phyloP scores from a whole-genome alignment of 2,329 filamentous ascomycete species.

The Stemphylium beticola region DNA sequence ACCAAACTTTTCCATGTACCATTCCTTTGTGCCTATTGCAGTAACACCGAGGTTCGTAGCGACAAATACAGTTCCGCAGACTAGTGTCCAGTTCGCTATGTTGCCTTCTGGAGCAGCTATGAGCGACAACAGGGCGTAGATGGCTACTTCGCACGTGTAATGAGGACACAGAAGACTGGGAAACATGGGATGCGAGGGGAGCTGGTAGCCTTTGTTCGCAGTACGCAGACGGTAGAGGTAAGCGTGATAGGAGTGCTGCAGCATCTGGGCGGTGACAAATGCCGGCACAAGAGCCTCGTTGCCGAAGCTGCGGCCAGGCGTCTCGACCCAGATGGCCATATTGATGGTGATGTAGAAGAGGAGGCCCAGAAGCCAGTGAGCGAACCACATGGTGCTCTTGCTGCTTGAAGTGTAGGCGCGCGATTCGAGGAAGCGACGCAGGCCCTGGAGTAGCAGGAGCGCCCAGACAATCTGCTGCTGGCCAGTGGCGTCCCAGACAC shows the following conservation, averaged over 20 bases:
- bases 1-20: constrained; percentile 45
- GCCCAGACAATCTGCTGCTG: constrained; percentile 72
- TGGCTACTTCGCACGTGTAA: constrained; percentile 84
- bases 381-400: constrained; percentile 80
- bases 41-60: constrained; percentile 80
- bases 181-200: constrained; percentile 78
- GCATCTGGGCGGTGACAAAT: constrained; percentile 71
- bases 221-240: constrained; percentile 53
- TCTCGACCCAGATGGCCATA: constrained; percentile 84
- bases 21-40: constrained; percentile 75
- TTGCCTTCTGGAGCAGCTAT: constrained; percentile 72
- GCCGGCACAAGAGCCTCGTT: constrained; percentile 64
- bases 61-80: constrained; percentile 75
- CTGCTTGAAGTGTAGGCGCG: constrained; percentile 70
- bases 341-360: constrained; percentile 77
- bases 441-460: constrained; percentile 77
- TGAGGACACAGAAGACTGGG: constrained; percentile 79
- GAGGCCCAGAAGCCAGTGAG: constrained; percentile 81
- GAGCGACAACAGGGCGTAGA: constrained; percentile 81
- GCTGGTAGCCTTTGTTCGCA: constrained; percentile 70
- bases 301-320: constrained; percentile 49
- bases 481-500: constrained; percentile 47
- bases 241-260: constrained; percentile 70
- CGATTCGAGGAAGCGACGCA: constrained; percentile 78
- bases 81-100: constrained; percentile 73